These are phyloP conservation scores for Trifolium subterraneum DNA, from an alignment of 306 rosid genomes.

Conservation along the genomic window DNA sequence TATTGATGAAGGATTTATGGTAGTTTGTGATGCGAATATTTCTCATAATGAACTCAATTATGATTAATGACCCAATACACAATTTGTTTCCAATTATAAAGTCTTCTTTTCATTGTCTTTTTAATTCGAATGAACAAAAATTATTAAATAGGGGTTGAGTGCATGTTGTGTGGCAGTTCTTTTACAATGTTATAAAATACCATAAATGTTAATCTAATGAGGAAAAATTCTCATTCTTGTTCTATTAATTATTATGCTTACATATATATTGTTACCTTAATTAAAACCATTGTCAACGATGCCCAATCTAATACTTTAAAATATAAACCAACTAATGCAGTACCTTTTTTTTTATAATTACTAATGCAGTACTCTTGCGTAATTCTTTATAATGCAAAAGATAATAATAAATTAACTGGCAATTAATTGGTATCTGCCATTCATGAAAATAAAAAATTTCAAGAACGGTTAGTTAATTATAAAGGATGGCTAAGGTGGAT, in stretches of 20 bases:
- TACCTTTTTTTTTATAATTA: too few relatives aligned
- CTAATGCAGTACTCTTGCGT: conserved; percentile 40
- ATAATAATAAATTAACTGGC: conserved; percentile 19
- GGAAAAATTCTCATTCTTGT: conserved; percentile 18
- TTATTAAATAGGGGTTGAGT: background rate
- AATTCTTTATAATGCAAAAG: conserved; percentile 24
- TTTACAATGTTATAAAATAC: conserved; percentile 1
- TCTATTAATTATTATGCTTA: background rate
- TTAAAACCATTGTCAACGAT: conserved; percentile 38
- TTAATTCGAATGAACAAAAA: background rate
- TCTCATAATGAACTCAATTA: background rate
- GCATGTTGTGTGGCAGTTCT: background rate
- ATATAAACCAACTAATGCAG: conserved; percentile 32
- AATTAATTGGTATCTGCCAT: background rate
- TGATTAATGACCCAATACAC: background rate
- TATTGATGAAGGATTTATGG: too few relatives aligned
- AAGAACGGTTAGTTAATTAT: too few relatives aligned
- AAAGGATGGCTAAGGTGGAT: too few relatives aligned
- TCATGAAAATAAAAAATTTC: background rate
- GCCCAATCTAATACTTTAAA: conserved; percentile 7
- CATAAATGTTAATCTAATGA: background rate
- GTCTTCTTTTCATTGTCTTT: background rate
- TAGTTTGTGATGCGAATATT: too few relatives aligned
- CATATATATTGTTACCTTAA: background rate
- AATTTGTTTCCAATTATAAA: background rate